Conservation (phyloP, 352 stramenopile genomes). For the Globisporangium mamillatum region DNA sequence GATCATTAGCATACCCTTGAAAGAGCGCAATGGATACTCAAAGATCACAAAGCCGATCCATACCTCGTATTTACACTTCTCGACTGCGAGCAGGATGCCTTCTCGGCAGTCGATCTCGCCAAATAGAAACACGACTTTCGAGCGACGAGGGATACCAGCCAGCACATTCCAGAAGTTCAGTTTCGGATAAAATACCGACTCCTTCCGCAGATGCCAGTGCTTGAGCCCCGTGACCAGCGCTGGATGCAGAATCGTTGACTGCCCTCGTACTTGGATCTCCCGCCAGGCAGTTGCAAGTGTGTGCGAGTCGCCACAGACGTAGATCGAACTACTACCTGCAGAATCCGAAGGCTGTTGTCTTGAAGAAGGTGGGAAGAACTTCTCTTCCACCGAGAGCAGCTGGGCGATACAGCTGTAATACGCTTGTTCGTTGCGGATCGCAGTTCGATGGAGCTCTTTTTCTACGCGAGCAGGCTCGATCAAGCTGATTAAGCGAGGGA, state of each 20-base stretch:
- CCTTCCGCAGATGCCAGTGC: constrained; percentile 89
- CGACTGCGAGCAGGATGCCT: constrained; percentile 85
- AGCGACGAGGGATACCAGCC: constrained; percentile 40
- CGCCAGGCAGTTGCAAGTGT: constrained; percentile 88
- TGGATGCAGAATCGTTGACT: constrained; percentile 37
- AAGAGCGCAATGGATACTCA: background rate
- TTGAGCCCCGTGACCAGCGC: constrained; percentile 92
- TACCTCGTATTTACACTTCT: constrained; percentile 87
- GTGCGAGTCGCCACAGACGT: constrained; percentile 93
- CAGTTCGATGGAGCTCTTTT: constrained; percentile 70
- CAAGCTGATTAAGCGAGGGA: constrained; percentile 52
- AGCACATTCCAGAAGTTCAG: constrained; percentile 85
- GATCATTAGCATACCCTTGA: background rate
- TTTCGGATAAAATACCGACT: constrained; percentile 91
- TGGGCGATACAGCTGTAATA: constrained; percentile 89
- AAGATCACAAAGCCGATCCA: background rate
- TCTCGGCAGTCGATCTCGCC: constrained; percentile 96
- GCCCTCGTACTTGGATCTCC: constrained; percentile 28
- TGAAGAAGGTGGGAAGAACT: constrained; percentile 6
- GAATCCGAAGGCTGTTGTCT: constrained; percentile 2
- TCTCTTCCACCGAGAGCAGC: constrained; percentile 53
- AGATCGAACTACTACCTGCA: constrained; percentile 24
- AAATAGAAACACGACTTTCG: constrained; percentile 89
- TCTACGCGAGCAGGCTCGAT: constrained; percentile 67
- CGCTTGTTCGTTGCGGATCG: constrained; percentile 83